Evolutionary conservation across 140 eudicot species (phyloP), one percentile per base, ranked within the genome.

Genomic region (Flaveria floridana): DNA sequence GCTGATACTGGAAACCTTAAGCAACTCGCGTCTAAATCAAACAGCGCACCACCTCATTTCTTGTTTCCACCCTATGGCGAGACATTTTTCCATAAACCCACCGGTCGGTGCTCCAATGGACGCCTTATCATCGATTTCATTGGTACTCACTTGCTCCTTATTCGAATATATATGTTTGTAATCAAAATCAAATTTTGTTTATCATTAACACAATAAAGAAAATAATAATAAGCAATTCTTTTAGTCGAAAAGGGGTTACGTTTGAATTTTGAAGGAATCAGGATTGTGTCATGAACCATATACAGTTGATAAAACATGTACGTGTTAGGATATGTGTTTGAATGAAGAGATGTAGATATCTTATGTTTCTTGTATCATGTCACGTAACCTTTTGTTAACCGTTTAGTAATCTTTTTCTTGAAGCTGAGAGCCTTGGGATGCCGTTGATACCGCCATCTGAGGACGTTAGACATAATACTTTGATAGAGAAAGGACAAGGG

Each of bases 81-180:
- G 58, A 78, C 86, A 41, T 85, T 57, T 76, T 85, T 82, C 44
- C 84, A 85, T 61, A 47, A 71, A 3, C 78, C 89, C 55, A 85
- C 89, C 10, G 89, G 89, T 44, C 86, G 89, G 0, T 85, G 86
- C 78, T 85, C 86, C n/a, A 73, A 85, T 68, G 86, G 84, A 8
- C 86, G 86, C 2, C 79, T 81, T 48, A 74, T 85, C 68, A 71
- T 85, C 7, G 86, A 82, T 68, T 85, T 78, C 77, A 76, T 85
- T 8, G 88, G 86, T 81, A 81, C 4, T 6, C 4, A 10, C 67
- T 16, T 16, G 14, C 25, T 48, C 11, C 18, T 3, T 50, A 6
- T 67, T 34, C 19, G 0, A 4, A 8, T 63, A 4, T 20, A 61
- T 23, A 28, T 28, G 34, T 28, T 28, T 28, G 34, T 28, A 1